Evolutionary conservation across 805 yeast genomes (phyloP), one percentile per base, ranked within the genome.

Genomic region (Candida manassasensis): DNA sequence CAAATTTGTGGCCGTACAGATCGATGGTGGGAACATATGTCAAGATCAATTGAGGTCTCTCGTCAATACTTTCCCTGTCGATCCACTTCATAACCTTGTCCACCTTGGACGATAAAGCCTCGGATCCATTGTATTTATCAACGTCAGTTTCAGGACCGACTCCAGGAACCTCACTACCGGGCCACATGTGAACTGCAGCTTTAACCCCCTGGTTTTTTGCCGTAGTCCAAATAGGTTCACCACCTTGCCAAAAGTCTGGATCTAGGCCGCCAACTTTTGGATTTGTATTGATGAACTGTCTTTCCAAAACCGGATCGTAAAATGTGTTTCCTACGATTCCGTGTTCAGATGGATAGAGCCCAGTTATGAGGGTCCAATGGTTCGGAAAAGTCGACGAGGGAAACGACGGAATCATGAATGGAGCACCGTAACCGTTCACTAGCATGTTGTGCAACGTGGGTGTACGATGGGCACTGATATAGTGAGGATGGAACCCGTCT

Each of bases 131-230:
- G 59, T 73, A 89, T 36, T 61, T 58, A 44, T 82, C 93, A 21
- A 77, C 75, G 32, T 70, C 72, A 37, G 71, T 52, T 2, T 83
- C 79, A 15, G 69, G 71, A 4, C 37, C 74, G 67, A 37, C 51
- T 50, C 73, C 77, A 17, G 72, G 70, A 6, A 79, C 94, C 47
- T 87, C 95, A 39, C 88, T 78, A 2, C 96, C 96, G 0, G 96
- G 96, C 95, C 95, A 89, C 96, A 87, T 88, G 57, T 88, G 95
- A n/a, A 86, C 81, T 0, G 88, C 94, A 4, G 82, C 59, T 3
- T 62, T 61, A 2, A 81, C 71, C 4, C 79, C 81, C 40, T 83
- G 83, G 13, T 56, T 54, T 19, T 65, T 66, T 0, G 90, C 87
- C 1, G 94, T 84, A 21, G 71, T 61, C 97, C 97, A 89, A 14